These are phyloP conservation scores for Fistulina hepatica DNA, from an alignment of 1,284 basidiomycete genomes.

Conservation along the genomic window DNA sequence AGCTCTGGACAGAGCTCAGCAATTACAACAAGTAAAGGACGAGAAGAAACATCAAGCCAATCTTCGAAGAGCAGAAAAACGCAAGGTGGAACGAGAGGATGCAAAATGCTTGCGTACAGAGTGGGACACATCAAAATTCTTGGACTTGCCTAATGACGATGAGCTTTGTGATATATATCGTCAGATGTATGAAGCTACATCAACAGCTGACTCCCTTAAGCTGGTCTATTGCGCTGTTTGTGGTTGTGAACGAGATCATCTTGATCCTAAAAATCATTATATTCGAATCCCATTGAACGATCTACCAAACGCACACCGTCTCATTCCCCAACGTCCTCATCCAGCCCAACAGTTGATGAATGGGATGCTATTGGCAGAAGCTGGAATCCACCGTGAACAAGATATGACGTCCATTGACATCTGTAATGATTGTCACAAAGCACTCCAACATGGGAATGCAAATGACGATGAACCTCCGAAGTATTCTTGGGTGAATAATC, in stretches of 20 bases:
- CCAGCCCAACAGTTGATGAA: not conserved
- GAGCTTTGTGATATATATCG: not conserved
- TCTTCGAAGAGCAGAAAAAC: not conserved
- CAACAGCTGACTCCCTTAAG: not conserved
- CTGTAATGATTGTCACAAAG: not conserved
- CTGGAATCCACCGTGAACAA: not conserved
- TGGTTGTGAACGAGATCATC: not conserved
- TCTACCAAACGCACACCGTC: not conserved
- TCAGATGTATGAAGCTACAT: not conserved
- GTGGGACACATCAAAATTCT: not conserved
- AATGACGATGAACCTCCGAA: constrained; percentile 10
- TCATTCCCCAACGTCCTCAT: not conserved
- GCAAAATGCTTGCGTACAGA: not conserved
- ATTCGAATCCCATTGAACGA: not conserved
- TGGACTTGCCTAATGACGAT: not conserved
- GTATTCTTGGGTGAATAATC: constrained; percentile 18
- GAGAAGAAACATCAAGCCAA: not conserved
- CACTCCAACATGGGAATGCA: not conserved
- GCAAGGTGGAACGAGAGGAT: not conserved
- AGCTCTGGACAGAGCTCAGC: not conserved
- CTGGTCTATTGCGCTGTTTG: not conserved
- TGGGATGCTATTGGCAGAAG: not conserved
- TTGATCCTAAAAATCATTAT: not conserved
- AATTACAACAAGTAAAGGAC: not conserved
- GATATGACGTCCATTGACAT: not conserved